Conservation (phyloP, 192 early-diverging fungal species). For the Coemansia sp. region DNA sequence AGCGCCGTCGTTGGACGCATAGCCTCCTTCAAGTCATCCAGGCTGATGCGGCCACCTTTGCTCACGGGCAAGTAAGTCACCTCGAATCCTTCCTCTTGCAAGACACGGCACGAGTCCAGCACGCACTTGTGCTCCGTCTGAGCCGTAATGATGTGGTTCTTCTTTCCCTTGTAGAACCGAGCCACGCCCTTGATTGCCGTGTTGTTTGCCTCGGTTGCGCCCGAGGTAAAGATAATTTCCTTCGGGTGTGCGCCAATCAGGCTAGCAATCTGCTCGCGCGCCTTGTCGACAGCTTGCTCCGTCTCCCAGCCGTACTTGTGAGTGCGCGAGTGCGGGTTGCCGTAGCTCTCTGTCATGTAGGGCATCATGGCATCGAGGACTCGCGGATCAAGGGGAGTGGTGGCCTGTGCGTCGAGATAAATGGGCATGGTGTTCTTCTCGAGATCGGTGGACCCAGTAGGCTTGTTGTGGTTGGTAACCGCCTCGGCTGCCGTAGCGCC, state of each 20-base stretch:
- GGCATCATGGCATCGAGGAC: conserved; percentile 94
- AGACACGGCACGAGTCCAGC: conserved; percentile 91
- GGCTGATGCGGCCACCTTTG: conserved; percentile 77
- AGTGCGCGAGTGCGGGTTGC: conserved; percentile 96
- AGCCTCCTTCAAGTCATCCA: conserved; percentile 75
- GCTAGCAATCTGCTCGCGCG: conserved; percentile 81
- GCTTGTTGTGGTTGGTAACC: conserved; percentile 47
- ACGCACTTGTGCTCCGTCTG: conserved; percentile 99
- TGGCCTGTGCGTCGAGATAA: conserved; percentile 95
- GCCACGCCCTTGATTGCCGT: conserved; percentile 92
- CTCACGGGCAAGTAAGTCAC: conserved; percentile 92
- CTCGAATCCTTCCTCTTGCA: conserved; percentile 93
- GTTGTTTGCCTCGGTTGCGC: conserved; percentile 97
- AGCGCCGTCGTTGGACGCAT: conserved; percentile 88
- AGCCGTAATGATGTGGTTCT: conserved; percentile 95
- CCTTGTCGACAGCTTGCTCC: conserved; percentile 83
- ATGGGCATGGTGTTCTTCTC: conserved; percentile 61
- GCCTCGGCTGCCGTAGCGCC: conserved; percentile 17
- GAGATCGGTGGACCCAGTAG: conserved; percentile 7
- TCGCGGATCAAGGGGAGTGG: conserved; percentile 88
- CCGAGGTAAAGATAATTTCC: conserved; percentile 95
- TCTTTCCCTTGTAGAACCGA: conserved; percentile 88
- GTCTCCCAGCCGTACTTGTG: conserved; percentile 98
- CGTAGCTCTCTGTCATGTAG: conserved; percentile 85
- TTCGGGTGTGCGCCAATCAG: conserved; percentile 93